Conservation (phyloP, 139 green algal genomes). For the Auxenochlorella pyrenoidosa region DNA sequence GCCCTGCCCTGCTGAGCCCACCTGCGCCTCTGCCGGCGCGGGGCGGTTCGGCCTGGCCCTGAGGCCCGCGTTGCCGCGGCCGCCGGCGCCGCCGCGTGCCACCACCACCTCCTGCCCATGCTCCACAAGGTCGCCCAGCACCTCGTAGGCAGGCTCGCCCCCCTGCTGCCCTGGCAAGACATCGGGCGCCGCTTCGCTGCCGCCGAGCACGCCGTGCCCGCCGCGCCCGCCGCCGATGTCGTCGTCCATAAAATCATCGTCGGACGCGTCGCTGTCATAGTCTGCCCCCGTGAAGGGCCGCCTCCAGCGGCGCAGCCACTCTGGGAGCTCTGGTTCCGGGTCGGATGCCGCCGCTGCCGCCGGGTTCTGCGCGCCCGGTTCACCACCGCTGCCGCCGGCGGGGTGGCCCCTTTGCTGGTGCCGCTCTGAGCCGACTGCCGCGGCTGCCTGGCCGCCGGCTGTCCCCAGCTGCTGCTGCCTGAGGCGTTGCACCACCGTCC, state of each 20-base stretch:
- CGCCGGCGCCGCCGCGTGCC: slow-evolving; percentile 83
- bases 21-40: slow-evolving; percentile 65
- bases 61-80: slow-evolving; percentile 92
- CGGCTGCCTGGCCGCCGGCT: not conserved
- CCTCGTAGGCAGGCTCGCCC: not conserved
- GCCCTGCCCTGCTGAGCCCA: no score
- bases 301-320: slow-evolving; percentile 39
- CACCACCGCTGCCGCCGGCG: not conserved
- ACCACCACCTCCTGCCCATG: slow-evolving; percentile 70
- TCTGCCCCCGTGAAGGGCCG: slow-evolving; percentile 14
- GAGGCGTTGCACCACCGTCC: slow-evolving; percentile 39
- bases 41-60: slow-evolving; percentile 39
- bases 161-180: not conserved
- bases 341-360: not conserved
- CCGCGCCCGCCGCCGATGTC: not conserved
- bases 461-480: not conserved
- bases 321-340: not conserved
- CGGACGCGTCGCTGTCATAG: not conserved
- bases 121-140: slow-evolving; percentile 39
- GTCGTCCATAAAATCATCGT: not conserved
- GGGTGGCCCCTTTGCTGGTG: not conserved
- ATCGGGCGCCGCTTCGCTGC: not conserved
- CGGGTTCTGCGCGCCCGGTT: not conserved
- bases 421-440: not conserved
- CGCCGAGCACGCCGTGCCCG: not conserved